Evolutionary conservation across 169 alveolate genomes (phyloP).

Genomic region (Plasmodium fragile): DNA sequence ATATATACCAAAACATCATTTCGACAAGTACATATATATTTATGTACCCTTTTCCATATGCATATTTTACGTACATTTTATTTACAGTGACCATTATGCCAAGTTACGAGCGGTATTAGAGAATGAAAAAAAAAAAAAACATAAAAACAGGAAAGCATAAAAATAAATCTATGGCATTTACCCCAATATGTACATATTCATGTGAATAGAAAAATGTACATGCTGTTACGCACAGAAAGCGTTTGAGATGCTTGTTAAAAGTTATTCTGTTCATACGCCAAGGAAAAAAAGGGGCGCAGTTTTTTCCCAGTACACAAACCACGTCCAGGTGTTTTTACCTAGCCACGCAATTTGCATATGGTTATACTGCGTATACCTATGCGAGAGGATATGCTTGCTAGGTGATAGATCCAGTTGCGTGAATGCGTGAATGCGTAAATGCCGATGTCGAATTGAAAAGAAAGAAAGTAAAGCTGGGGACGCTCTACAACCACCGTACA

Average conservation of each 20-base stretch:
- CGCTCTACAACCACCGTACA: background rate
- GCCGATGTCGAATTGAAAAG: background rate
- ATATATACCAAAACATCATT: background rate
- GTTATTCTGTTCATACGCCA: background rate
- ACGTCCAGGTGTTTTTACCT: background rate
- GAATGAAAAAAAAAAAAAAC: background rate
- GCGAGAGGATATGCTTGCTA: background rate
- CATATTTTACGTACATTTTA: background rate
- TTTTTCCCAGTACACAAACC: background rate
- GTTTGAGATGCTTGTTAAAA: background rate
- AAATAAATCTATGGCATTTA: background rate
- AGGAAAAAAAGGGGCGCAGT: background rate
- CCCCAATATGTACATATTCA: background rate
- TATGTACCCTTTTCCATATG: background rate
- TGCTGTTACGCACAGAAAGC: background rate
- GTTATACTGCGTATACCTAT: background rate
- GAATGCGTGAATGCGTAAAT: background rate
- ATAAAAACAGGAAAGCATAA: background rate
- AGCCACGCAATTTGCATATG: background rate
- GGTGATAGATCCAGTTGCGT: background rate
- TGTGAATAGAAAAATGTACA: slow-evolving; percentile 2
- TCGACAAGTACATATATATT: background rate
- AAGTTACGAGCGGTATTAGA: background rate
- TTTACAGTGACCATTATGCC: slow-evolving; percentile 1
- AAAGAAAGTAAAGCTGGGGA: background rate